Conservation (phyloP, 768 basidiomycete species). For the Termitomyces sp. region DNA sequence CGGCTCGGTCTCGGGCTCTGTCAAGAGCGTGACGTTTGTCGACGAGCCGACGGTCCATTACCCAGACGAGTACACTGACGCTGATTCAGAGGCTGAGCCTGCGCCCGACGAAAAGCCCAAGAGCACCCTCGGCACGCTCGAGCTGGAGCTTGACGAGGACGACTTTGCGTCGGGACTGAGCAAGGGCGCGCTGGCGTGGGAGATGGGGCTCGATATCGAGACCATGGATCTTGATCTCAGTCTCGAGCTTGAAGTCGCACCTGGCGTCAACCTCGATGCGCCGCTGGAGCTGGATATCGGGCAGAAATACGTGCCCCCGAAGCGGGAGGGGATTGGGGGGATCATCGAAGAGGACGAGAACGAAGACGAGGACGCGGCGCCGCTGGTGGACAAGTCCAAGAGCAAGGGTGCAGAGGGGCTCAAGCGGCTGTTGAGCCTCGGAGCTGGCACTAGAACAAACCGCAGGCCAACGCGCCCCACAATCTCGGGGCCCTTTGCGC, state of each 20-base stretch:
- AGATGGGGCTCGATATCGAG: constrained; percentile 25
- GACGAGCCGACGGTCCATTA: constrained; percentile 64
- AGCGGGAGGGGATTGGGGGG: constrained; percentile 4
- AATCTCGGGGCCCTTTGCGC: constrained; percentile 45
- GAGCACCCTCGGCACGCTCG: background rate
- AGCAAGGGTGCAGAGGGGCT: constrained; percentile 20
- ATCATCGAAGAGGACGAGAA: constrained; percentile 18
- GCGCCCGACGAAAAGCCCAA: background rate
- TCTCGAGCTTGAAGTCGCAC: constrained; percentile 5
- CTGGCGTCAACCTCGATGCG: constrained; percentile 11
- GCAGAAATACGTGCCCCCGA: constrained; percentile 8
- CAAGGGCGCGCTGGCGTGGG: constrained; percentile 14
- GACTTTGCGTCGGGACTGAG: constrained; percentile 4
- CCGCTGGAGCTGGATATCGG: constrained; percentile 14
- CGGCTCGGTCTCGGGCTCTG: constrained; percentile 20
- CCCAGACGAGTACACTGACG: constrained; percentile 9
- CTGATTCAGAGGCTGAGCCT: constrained; percentile 8
- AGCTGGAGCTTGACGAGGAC: constrained; percentile 1
- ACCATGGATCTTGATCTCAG: constrained; percentile 30
- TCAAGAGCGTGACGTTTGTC: constrained; percentile 69
- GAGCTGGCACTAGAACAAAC: constrained; percentile 16
- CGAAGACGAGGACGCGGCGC: constrained; percentile 15
- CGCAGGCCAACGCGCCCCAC: constrained; percentile 25
- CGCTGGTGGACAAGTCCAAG: constrained; percentile 4
- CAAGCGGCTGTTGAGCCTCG: constrained; percentile 33